These are phyloP conservation scores for Dothideomycetes sp. DNA, from an alignment of 2,329 filamentous ascomycete genomes.

Conservation along the genomic window DNA sequence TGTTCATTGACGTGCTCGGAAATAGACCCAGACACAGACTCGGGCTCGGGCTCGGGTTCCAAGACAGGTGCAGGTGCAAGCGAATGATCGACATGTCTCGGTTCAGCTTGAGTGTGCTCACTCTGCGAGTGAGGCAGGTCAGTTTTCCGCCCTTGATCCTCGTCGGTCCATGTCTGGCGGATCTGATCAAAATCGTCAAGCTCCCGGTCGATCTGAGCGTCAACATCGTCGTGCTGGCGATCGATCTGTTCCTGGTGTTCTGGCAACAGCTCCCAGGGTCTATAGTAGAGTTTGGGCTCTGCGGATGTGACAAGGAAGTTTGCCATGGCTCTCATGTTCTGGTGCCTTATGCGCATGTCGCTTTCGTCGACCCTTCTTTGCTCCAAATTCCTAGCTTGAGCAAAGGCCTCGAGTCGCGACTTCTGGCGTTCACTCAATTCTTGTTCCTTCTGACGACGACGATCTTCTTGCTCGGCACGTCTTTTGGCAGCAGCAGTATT, in stretches of 20 bases:
- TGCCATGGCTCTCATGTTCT: conserved; percentile 61
- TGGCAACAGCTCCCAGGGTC: conserved; percentile 65
- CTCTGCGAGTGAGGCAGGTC: conserved; percentile 14
- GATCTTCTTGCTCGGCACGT: conserved; percentile 10
- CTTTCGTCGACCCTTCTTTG: conserved; percentile 65
- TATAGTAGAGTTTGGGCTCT: conserved; percentile 73
- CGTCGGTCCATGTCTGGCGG: conserved; percentile 29
- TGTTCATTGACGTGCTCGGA: neutral
- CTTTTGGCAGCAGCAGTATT: conserved; percentile 8
- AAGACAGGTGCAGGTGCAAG: neutral
- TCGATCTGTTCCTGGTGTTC: conserved; percentile 64
- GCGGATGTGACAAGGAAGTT: conserved; percentile 63
- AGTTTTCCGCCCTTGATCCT: conserved; percentile 22
- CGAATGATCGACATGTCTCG: too few species aligned
- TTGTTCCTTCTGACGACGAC: conserved; percentile 1
- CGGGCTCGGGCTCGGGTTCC: neutral
- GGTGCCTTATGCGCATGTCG: conserved; percentile 61
- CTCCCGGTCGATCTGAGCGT: conserved; percentile 57
- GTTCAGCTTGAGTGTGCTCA: neutral
- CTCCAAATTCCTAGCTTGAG: conserved; percentile 49
- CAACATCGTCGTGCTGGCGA: conserved; percentile 57
- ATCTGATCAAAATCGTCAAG: conserved; percentile 50
- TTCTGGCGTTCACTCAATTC: conserved; percentile 12
- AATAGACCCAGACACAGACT: neutral
- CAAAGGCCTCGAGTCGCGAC: conserved; percentile 14